Conservation (phyloP, 2,329 filamentous ascomycete genomes). For the Tolypocladium amazonense region DNA sequence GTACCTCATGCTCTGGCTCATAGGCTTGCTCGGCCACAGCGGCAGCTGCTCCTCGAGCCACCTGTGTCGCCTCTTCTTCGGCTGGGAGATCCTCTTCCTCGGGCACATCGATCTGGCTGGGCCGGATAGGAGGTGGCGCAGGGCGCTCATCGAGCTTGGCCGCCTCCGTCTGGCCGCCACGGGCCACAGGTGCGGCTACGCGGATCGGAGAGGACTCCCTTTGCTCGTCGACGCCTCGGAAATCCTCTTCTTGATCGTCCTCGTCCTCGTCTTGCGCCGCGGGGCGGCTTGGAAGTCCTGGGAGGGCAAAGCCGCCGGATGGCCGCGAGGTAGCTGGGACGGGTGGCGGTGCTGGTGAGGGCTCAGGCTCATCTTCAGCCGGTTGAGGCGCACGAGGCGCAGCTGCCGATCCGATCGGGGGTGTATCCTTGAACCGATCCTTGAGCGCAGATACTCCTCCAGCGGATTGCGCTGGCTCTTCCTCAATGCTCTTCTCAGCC, state of each 20-base stretch:
- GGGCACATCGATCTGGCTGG: slow-evolving; percentile 52
- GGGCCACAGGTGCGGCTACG: slow-evolving; percentile 74
- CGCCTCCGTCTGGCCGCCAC: slow-evolving; percentile 42
- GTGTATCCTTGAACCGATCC: slow-evolving; percentile 72
- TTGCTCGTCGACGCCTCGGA: slow-evolving; percentile 20
- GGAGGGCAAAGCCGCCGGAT: slow-evolving; percentile 66
- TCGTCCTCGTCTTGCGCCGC: slow-evolving; percentile 40
- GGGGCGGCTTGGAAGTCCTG: slow-evolving; percentile 58
- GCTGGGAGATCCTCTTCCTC: slow-evolving; percentile 54
- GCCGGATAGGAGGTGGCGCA: slow-evolving; percentile 49
- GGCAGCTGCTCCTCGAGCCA: slow-evolving; percentile 46
- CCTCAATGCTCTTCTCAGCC: slow-evolving; percentile 29
- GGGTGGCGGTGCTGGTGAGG: slow-evolving; percentile 30
- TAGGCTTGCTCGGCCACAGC: slow-evolving; percentile 36
- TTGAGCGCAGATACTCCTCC: slow-evolving; percentile 64
- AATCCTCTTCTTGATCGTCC: slow-evolving; percentile 46
- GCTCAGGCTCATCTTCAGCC: slow-evolving; percentile 26
- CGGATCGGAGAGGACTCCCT: slow-evolving; percentile 66
- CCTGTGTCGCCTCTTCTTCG: slow-evolving; percentile 51
- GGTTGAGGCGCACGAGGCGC: slow-evolving; percentile 24
- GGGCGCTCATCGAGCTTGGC: slow-evolving; percentile 40
- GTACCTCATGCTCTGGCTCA: slow-evolving; percentile 20
- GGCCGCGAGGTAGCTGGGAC: slow-evolving; percentile 56
- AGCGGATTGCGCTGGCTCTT: slow-evolving; percentile 42
- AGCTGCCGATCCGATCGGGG: slow-evolving; percentile 50